phyloP scores from a whole-genome alignment of 148 eudicot species.

The Cornus suecica region DNA sequence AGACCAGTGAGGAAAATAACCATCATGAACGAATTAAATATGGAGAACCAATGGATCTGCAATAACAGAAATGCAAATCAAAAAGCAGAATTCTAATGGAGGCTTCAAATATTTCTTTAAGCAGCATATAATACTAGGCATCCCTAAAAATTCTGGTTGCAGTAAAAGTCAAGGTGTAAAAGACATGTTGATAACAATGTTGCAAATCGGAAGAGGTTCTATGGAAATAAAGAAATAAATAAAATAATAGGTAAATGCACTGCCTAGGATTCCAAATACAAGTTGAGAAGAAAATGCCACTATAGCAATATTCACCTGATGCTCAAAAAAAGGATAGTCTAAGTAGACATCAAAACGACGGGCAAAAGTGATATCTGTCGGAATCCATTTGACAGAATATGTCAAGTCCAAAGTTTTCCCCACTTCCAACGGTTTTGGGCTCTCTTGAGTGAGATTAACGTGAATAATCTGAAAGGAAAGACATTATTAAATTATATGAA shows the following conservation, averaged over 20 bases:
- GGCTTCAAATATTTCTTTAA: not conserved
- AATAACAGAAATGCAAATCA: slow-evolving; percentile 2
- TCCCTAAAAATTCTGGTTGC: not conserved
- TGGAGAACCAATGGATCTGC: slow-evolving; percentile 99
- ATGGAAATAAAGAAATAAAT: not conserved
- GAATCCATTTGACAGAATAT: slow-evolving; percentile 79
- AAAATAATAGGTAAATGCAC: not conserved
- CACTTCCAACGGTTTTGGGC: slow-evolving; percentile 75
- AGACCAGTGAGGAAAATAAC: slow-evolving; percentile 92
- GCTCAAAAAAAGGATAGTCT: slow-evolving; percentile 97
- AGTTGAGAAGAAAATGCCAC: not conserved
- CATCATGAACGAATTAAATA: slow-evolving; percentile 99
- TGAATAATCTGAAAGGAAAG: slow-evolving; percentile 72
- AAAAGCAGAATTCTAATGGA: not conserved
- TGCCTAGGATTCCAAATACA: not conserved
- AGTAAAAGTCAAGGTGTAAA: not conserved
- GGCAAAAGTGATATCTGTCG: slow-evolving; percentile 68
- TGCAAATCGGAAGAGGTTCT: not conserved
- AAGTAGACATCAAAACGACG: slow-evolving; percentile 94
- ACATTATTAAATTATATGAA: not conserved
- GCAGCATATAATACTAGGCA: not conserved
- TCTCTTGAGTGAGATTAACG: slow-evolving; percentile 89
- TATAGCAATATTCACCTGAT: slow-evolving; percentile 54
- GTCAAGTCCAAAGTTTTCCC: slow-evolving; percentile 81
- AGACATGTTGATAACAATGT: not conserved